Conservation (phyloP, 179 eudicot species). For the Silene noctiflora region DNA sequence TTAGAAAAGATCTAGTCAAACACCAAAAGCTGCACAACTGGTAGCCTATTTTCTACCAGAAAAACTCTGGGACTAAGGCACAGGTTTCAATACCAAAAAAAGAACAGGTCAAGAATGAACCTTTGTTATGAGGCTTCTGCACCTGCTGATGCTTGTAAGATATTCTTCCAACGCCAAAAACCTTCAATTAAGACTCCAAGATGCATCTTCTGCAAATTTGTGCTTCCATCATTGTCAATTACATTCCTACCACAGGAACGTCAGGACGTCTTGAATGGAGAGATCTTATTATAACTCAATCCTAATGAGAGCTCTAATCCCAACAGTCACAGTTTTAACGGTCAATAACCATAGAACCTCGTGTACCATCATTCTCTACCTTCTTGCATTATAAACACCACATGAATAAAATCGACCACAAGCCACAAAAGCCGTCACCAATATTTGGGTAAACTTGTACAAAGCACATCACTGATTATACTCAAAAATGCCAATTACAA, state of each 20-base stretch:
- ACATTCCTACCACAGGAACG: neutral
- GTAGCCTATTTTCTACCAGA: neutral
- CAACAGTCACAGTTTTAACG: neutral
- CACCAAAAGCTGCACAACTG: neutral
- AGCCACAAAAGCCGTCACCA: neutral
- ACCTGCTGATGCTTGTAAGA: neutral
- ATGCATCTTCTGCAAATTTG: neutral
- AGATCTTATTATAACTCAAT: neutral
- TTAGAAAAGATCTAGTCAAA: neutral
- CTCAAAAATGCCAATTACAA: neutral
- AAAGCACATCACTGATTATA: neutral
- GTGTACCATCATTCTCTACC: neutral
- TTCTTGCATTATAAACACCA: neutral
- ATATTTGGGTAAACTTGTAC: neutral
- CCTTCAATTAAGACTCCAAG: constrained; percentile 7
- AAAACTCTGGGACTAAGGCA: neutral
- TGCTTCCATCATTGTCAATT: constrained; percentile 1
- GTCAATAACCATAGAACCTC: neutral
- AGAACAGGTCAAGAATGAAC: neutral
- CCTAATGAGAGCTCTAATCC: neutral
- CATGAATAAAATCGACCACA: neutral
- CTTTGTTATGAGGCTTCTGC: neutral
- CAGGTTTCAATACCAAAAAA: neutral
- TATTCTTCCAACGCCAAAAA: neutral
- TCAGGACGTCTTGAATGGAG: neutral